Conservation (phyloP, 306 rosid genomes). For the Inga oerstediana region DNA sequence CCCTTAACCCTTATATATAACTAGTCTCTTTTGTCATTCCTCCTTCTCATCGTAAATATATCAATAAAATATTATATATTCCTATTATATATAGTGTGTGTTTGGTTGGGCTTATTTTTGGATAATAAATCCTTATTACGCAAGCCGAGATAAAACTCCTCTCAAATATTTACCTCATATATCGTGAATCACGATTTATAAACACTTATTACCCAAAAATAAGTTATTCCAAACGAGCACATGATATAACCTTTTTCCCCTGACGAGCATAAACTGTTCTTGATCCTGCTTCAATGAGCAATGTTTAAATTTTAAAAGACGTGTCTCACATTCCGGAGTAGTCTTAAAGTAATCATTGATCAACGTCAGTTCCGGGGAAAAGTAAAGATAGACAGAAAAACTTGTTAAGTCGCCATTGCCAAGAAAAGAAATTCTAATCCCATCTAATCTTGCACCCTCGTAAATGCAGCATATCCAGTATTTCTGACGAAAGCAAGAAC, state of each 20-base stretch:
- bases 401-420: slow-evolving; percentile 4
- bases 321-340: not conserved
- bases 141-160: too few relatives aligned
- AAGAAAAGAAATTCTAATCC: slow-evolving; percentile 47
- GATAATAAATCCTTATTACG: too few relatives aligned
- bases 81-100: too few relatives aligned
- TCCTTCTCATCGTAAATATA: not conserved
- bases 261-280: not conserved
- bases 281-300: not conserved
- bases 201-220: too few relatives aligned
- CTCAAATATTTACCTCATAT: too few relatives aligned
- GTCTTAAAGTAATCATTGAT: not conserved
- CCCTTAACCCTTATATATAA: too few relatives aligned
- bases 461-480: slow-evolving; percentile 48
- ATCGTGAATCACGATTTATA: too few relatives aligned
- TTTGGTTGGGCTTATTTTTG: too few relatives aligned
- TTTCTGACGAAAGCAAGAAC: slow-evolving; percentile 49
- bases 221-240: too few relatives aligned
- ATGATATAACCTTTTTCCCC: not conserved
- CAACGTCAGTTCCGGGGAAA: slow-evolving; percentile 28
- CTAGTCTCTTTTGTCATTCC: not conserved
- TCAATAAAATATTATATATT: too few relatives aligned
- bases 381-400: not conserved
- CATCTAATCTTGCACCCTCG: slow-evolving; percentile 68
- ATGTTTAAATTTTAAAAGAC: not conserved